Evolutionary conservation across 352 stramenopile species (phyloP).

Genomic region (Lagenidium sp.): DNA sequence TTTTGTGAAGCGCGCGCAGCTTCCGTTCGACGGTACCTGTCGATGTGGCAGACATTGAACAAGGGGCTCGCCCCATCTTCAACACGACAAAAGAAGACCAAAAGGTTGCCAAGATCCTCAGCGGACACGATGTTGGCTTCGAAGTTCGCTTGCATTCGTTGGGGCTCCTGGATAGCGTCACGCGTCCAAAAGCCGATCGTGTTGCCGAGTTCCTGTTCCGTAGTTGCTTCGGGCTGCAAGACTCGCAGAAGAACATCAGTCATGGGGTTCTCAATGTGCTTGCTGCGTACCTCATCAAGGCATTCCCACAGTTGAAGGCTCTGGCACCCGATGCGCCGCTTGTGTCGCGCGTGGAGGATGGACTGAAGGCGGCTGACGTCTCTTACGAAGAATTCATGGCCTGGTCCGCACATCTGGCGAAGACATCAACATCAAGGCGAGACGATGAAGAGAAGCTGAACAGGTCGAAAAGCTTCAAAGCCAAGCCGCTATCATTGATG

Average conservation of each 20-base stretch:
- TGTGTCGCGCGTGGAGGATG: neutral
- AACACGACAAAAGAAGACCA: constrained; percentile 10
- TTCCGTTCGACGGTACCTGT: too few relatives aligned
- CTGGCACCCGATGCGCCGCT: neutral
- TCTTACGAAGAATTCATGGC: neutral
- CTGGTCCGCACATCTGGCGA: neutral
- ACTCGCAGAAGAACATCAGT: neutral
- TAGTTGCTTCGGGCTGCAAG: neutral
- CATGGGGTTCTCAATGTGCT: neutral
- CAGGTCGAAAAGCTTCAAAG: neutral
- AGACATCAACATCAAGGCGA: neutral
- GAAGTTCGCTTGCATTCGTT: neutral
- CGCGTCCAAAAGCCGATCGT: neutral
- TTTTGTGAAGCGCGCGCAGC: too few relatives aligned
- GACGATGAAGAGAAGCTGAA: neutral
- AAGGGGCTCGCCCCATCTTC: constrained; percentile 18
- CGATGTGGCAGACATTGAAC: constrained; percentile 12
- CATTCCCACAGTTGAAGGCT: neutral
- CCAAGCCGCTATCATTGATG: constrained; percentile 3
- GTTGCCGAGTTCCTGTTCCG: neutral
- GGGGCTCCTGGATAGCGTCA: neutral
- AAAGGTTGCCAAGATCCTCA: constrained; percentile 6
- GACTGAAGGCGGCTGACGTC: neutral
- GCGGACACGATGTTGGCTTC: constrained; percentile 6
- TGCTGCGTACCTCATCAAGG: constrained; percentile 1